Evolutionary conservation across 495 filamentous ascomycete species (phyloP).

Genomic region (Podospora bellae-mahoneyi): DNA sequence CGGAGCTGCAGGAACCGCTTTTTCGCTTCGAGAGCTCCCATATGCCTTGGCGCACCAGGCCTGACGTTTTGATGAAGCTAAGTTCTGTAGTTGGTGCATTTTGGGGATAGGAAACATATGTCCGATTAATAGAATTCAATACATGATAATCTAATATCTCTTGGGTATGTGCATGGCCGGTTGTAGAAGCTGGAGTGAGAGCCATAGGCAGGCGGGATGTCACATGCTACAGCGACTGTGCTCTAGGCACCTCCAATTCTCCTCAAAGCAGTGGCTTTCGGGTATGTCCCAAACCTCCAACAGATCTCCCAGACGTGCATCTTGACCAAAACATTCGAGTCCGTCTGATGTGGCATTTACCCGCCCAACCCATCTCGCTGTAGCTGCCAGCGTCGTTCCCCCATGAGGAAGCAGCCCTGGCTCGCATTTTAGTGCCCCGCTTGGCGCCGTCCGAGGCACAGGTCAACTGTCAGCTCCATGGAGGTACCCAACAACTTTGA

Average conservation of each 20-base stretch:
- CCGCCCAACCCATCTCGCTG: not conserved
- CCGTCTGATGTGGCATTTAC: not conserved
- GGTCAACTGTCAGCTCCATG: conserved; percentile 12
- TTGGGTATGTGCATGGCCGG: no score
- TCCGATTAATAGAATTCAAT: not conserved
- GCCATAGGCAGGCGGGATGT: not conserved
- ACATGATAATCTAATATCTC: no score
- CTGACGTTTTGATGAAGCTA: not conserved
- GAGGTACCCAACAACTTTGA: conserved; percentile 4
- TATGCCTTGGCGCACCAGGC: not conserved
- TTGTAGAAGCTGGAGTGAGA: no score
- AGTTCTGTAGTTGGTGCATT: not conserved
- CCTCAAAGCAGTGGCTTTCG: not conserved
- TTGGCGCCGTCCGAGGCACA: conserved; percentile 17
- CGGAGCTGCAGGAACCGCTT: conserved; percentile 10
- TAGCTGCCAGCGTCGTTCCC: conserved; percentile 1
- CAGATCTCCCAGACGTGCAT: not conserved
- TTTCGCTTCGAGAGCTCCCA: not conserved
- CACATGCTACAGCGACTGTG: not conserved
- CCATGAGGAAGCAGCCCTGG: conserved; percentile 19
- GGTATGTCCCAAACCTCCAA: not conserved
- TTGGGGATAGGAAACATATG: not conserved
- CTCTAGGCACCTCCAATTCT: not conserved
- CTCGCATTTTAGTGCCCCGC: not conserved
- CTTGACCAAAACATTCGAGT: not conserved